These are phyloP conservation scores for Suillus plorans DNA, from an alignment of 768 basidiomycete genomes.

Conservation along the genomic window DNA sequence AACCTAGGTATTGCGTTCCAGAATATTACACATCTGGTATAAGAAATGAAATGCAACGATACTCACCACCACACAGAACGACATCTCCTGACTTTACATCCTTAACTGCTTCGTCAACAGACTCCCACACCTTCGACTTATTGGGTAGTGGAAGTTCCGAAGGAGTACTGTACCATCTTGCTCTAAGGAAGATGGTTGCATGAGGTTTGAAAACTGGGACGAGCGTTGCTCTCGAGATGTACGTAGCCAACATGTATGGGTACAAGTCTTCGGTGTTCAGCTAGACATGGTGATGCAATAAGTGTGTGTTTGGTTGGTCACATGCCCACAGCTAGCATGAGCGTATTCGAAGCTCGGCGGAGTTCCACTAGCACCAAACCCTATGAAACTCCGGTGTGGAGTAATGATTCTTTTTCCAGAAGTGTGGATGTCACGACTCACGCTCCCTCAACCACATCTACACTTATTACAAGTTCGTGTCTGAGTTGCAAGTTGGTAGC, in stretches of 20 bases:
- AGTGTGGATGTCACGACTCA: not conserved
- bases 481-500: too few relatives aligned
- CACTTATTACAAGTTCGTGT: not conserved
- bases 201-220: conserved; percentile 19
- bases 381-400: not conserved
- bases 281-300: not conserved
- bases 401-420: not conserved
- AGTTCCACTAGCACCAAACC: not conserved
- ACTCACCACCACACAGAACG: conserved; percentile 79
- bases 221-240: conserved; percentile 15
- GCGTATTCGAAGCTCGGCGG: conserved; percentile 27
- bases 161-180: conserved; percentile 24
- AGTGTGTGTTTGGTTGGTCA: conserved; percentile 5
- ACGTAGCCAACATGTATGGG: conserved; percentile 22
- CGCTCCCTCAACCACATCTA: not conserved
- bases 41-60: conserved; percentile 6
- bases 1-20: conserved; percentile 50
- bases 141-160: conserved; percentile 30
- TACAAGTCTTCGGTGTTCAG: not conserved
- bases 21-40: not conserved
- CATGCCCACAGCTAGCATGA: not conserved
- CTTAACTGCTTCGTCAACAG: conserved; percentile 79
- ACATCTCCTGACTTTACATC: conserved; percentile 80
- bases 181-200: conserved; percentile 13
- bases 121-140: conserved; percentile 72